Conservation (phyloP, 1,284 basidiomycete species). For the Apiotrichum veenhuisii region DNA sequence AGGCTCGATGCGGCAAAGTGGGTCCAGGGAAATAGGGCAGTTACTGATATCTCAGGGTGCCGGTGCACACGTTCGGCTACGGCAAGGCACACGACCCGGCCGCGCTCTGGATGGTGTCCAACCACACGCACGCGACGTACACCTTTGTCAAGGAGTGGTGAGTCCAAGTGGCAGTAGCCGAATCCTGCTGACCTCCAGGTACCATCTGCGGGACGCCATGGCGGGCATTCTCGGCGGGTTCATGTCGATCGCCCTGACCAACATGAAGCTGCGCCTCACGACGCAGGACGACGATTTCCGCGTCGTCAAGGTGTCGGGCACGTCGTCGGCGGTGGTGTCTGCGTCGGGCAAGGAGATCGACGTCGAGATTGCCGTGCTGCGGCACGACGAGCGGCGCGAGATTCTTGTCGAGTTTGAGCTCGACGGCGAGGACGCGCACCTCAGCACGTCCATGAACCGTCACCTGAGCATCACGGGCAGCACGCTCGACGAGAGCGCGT, state of each 20-base stretch:
- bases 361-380: constrained; percentile 86
- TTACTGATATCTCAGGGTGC: constrained; percentile 54
- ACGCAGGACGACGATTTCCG: constrained; percentile 66
- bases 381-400: constrained; percentile 88
- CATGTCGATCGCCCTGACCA: constrained; percentile 82
- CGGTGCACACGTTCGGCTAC: constrained; percentile 95
- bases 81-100: constrained; percentile 94
- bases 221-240: constrained; percentile 90
- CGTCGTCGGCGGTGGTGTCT: constrained; percentile 73
- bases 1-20: constrained; percentile 87
- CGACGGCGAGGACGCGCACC: constrained; percentile 46
- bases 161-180: neutral
- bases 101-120: constrained; percentile 97
- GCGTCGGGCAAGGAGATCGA: constrained; percentile 88
- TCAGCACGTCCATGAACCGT: neutral
- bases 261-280: constrained; percentile 81
- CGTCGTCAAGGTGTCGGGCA: constrained; percentile 84
- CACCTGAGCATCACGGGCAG: constrained; percentile 6
- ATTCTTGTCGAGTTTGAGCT: constrained; percentile 91
- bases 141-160: constrained; percentile 91
- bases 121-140: constrained; percentile 94
- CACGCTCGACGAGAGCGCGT: constrained; percentile 35
- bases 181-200: constrained; percentile 34
- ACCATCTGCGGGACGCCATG: constrained; percentile 80
- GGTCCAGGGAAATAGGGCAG: constrained; percentile 11